Evolutionary conservation across 179 eudicot genomes (phyloP).

Genomic region (Vitellaria paradoxa): DNA sequence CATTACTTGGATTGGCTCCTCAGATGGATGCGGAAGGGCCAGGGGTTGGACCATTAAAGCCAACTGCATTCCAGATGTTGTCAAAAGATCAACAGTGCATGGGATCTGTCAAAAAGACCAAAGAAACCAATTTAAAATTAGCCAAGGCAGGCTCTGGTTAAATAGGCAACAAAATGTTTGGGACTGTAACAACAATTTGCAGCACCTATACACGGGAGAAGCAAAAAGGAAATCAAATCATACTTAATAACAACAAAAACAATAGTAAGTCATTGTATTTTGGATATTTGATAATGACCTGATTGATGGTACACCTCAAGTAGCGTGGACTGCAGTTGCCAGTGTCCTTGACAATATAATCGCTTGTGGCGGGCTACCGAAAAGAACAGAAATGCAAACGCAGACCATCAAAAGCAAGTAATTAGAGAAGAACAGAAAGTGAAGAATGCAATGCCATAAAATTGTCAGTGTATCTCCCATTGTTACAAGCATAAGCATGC

Average conservation of each 20-base stretch:
- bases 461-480: not conserved
- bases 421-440: not conserved
- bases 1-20: constrained; percentile 85
- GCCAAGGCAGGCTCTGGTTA: not conserved
- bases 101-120: constrained; percentile 59
- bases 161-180: not conserved
- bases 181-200: not conserved
- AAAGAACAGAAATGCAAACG: not conserved
- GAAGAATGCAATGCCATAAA: not conserved
- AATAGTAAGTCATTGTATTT: not conserved
- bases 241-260: not conserved
- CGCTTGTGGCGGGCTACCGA: constrained; percentile 79
- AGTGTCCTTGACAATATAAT: constrained; percentile 80
- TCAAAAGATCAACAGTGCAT: constrained; percentile 80
- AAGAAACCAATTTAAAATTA: constrained; percentile 11
- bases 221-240: not conserved
- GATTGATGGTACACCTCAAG: constrained; percentile 89
- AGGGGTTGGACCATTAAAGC: constrained; percentile 92
- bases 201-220: not conserved
- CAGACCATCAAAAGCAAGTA: constrained; percentile 8
- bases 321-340: constrained; percentile 96
- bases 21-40: constrained; percentile 96
- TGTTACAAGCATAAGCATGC: not conserved
- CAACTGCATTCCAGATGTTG: constrained; percentile 93
- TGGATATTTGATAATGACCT: constrained; percentile 40